Percentiles rank a stretch among this genome's conserved stretches.
phyloP scores from a whole-genome alignment of 2,329 filamentous ascomycete species.

The Talaromyces albobiverticillius region DNA sequence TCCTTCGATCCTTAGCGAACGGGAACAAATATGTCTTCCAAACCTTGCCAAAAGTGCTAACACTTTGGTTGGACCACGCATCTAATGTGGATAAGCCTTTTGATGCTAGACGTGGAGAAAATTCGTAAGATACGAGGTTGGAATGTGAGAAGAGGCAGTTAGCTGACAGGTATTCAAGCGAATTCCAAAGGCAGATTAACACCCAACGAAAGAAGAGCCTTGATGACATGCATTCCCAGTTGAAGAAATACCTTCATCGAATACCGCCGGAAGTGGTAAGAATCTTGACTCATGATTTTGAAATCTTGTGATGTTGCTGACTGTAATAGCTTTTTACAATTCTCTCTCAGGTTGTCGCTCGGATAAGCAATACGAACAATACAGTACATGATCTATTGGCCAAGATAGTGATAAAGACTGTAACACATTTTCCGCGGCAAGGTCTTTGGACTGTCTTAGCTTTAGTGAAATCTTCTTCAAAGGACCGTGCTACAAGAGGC shows the following conservation, averaged over 20 bases:
- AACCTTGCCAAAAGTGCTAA: slow-evolving; percentile 85
- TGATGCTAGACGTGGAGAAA: slow-evolving; percentile 49
- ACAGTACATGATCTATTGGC: slow-evolving; percentile 75
- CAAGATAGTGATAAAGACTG: slow-evolving; percentile 81
- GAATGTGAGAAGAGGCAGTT: not conserved
- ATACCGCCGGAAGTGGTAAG: slow-evolving; percentile 46
- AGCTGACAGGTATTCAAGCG: slow-evolving; percentile 23
- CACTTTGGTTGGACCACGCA: slow-evolving; percentile 90
- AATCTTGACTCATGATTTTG: not conserved
- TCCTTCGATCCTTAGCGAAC: slow-evolving; percentile 77
- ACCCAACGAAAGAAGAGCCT: slow-evolving; percentile 62
- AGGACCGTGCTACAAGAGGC: slow-evolving; percentile 62
- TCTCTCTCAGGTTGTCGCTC: slow-evolving; percentile 89
- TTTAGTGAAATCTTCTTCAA: slow-evolving; percentile 75
- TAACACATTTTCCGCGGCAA: slow-evolving; percentile 82
- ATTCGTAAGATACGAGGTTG: slow-evolving; percentile 33
- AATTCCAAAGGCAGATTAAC: slow-evolving; percentile 48
- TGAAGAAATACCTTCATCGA: slow-evolving; percentile 71
- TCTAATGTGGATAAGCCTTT: slow-evolving; percentile 65
- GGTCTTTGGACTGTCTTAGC: slow-evolving; percentile 88
- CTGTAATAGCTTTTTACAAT: slow-evolving; percentile 53
- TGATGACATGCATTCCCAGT: slow-evolving; percentile 65
- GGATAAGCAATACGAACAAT: slow-evolving; percentile 81
- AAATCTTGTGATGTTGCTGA: slow-evolving; percentile 19
- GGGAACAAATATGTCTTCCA: slow-evolving; percentile 97